Base-by-base conservation (phyloP, 495 filamentous ascomycete genomes). In the Aspergillus carlsbadensis region DNA sequence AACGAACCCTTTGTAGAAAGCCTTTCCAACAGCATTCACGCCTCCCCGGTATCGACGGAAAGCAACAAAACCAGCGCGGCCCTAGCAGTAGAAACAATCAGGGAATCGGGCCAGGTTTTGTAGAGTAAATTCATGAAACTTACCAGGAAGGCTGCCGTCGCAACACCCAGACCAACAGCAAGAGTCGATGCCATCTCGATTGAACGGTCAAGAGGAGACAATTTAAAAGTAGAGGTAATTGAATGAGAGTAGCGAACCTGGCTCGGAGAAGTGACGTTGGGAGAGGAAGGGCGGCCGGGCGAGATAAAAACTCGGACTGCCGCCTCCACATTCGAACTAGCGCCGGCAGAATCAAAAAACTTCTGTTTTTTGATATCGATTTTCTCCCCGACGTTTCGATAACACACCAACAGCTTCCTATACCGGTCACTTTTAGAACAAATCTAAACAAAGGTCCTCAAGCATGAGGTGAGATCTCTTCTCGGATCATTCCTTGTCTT, bases 11-110 rank as follows among this genome's bases (percentile, higher is more conserved):
- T 96, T 98, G 79, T 96, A 98, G 69, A 89, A 99, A 29, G 89
- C 85, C 71, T 89, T 89, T 57, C 94, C 93, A 52, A 96, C 71
- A n/a, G 83, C 82, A 57, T 85, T 84, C 54, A 87, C 78, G 63
- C 87, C 86, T 65, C 88, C 90, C 58, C 86, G 81, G 51, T 87
- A 97, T 53, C 89, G 84, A 42, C 91, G 87, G 65, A 91, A 82
- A 50, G 95, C 94, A 47, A 96, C 87, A 10, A 95, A 78, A 49
- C 93, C 94, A 59, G 95, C 92, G 60, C 94, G 87, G 63, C 93
- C 93, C 91, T 96, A 47, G 42, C 55, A 48, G 50, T 56, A 63
- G 42, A 33, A 26, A 51, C 53, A 22, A 34, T 67, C 50, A 70
- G 61, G 55, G 17, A 7, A 4, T 43, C 29, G 13, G 42, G 10